Percentiles rank a stretch among this genome's conserved stretches.
Evolutionary conservation across 1,284 basidiomycete genomes (phyloP).

Genomic region (Pseudozyma tsukubaensis): DNA sequence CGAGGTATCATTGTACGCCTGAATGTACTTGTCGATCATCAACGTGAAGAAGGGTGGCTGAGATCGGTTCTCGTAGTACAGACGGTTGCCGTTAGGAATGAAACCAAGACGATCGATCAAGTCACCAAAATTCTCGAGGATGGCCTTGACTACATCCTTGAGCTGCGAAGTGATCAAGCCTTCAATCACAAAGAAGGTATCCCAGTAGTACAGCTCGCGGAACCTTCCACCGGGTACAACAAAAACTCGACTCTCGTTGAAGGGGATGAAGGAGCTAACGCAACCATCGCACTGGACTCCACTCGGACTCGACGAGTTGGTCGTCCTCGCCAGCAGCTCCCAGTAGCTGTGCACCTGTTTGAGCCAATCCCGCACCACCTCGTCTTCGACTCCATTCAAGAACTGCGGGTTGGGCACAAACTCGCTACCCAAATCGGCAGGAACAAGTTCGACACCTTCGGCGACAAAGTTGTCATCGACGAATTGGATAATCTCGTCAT

Average conservation of each 20-base stretch:
- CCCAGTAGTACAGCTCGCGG: constrained; percentile 70
- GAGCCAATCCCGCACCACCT: constrained; percentile 79
- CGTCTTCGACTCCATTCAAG: constrained; percentile 78
- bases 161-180: constrained; percentile 84
- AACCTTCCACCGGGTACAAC: constrained; percentile 86
- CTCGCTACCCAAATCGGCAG: constrained; percentile 73
- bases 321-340: constrained; percentile 79
- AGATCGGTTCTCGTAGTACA: constrained; percentile 84
- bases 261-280: constrained; percentile 84
- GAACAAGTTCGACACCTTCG: constrained; percentile 84
- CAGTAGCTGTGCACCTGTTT: constrained; percentile 84
- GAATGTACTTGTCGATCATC: constrained; percentile 79
- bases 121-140: constrained; percentile 72
- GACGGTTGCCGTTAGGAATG: constrained; percentile 89
- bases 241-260: constrained; percentile 81
- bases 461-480: constrained; percentile 82
- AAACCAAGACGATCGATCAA: constrained; percentile 96
- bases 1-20: constrained; percentile 74
- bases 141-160: constrained; percentile 78
- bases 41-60: constrained; percentile 80
- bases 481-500: constrained; percentile 74
- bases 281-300: constrained; percentile 73
- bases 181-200: constrained; percentile 68
- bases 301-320: constrained; percentile 78
- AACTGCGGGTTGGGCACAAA: constrained; percentile 78